A percentile compares a stretch with the other conserved stretches of the same genome.
Evolutionary conservation across 305 asterid genomes (phyloP).

Genomic region (Plantago lanceolata): DNA sequence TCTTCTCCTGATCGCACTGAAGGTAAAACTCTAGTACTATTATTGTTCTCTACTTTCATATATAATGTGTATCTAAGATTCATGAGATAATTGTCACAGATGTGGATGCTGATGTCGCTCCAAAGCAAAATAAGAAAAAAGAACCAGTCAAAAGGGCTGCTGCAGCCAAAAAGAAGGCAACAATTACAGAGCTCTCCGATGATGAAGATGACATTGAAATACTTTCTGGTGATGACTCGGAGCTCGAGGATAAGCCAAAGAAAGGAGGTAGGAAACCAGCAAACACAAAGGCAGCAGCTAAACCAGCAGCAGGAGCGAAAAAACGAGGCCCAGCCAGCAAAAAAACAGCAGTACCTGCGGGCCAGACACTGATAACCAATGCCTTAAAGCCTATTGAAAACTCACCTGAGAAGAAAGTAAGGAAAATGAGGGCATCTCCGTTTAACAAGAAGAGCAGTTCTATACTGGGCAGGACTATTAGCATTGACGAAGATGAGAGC

Average conservation of each 20-base stretch:
- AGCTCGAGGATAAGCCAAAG: conserved; percentile 42
- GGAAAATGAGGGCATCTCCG: conserved; percentile 82
- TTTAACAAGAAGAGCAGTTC: conserved; percentile 93
- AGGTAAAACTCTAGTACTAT: conserved; percentile 32
- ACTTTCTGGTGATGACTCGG: conserved; percentile 42
- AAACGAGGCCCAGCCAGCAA: conserved; percentile 47
- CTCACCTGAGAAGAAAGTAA: conserved; percentile 84
- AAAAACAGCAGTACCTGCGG: conserved; percentile 33
- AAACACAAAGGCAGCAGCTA: conserved; percentile 38
- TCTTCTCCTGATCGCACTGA: conserved; percentile 74
- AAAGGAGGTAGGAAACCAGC: conserved; percentile 56
- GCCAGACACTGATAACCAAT: conserved; percentile 74
- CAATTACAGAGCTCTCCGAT: conserved; percentile 41
- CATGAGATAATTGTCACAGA: conserved; percentile 27
- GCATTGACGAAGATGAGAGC: conserved; percentile 30
- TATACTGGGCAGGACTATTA: conserved; percentile 41
- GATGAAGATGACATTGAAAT: conserved; percentile 38
- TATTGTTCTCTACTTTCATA: neutral
- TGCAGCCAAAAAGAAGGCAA: conserved; percentile 49
- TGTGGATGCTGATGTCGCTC: conserved; percentile 42
- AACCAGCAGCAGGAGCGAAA: conserved; percentile 51
- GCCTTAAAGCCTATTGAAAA: conserved; percentile 48
- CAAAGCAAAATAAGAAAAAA: conserved; percentile 34
- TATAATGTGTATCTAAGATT: neutral
- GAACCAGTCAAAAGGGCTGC: conserved; percentile 54